Percentiles rank a stretch among this genome's conserved stretches.
phyloP scores from a whole-genome alignment of 2,329 filamentous ascomycete species.

The Stachybotrys chlorohalonatus region DNA sequence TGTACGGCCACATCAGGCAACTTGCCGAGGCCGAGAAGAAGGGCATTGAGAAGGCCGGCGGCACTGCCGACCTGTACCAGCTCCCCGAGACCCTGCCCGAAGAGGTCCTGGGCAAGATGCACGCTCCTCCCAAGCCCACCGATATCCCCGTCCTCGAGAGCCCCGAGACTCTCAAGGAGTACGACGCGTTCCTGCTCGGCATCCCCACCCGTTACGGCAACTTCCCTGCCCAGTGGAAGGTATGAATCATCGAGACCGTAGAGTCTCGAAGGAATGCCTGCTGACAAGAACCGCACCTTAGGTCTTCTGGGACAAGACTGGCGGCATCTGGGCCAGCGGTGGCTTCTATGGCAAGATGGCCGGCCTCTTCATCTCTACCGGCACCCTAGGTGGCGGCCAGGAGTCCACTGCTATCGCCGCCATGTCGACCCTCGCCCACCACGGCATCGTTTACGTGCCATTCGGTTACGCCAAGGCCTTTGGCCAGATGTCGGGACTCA shows the following conservation, averaged over 20 bases:
- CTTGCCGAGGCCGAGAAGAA: conserved; percentile 85
- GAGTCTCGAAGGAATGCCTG: background rate
- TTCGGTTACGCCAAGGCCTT: conserved; percentile 84
- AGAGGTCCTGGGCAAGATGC: conserved; percentile 83
- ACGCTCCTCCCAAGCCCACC: conserved; percentile 68
- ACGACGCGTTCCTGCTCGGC: conserved; percentile 86
- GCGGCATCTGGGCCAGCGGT: conserved; percentile 72
- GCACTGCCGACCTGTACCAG: conserved; percentile 75
- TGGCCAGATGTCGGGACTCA: conserved; percentile 56
- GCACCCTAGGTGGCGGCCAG: conserved; percentile 77
- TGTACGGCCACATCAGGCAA: conserved; percentile 83
- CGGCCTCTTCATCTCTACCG: conserved; percentile 87
- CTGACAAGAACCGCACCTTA: conserved; percentile 3
- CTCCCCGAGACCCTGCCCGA: conserved; percentile 77
- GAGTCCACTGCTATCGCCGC: conserved; percentile 74
- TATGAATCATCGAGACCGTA: conserved; percentile 4
- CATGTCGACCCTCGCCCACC: conserved; percentile 82
- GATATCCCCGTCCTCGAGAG: conserved; percentile 55
- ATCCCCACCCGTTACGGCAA: conserved; percentile 96
- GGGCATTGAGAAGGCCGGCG: conserved; percentile 82
- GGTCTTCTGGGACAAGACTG: conserved; percentile 83
- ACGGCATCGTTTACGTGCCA: conserved; percentile 95
- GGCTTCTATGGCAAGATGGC: conserved; percentile 81
- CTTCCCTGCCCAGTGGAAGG: conserved; percentile 94
- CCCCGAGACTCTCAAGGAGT: conserved; percentile 54